Conservation (phyloP, 139 green algal species). For the Monoraphidium neglectum region DNA sequence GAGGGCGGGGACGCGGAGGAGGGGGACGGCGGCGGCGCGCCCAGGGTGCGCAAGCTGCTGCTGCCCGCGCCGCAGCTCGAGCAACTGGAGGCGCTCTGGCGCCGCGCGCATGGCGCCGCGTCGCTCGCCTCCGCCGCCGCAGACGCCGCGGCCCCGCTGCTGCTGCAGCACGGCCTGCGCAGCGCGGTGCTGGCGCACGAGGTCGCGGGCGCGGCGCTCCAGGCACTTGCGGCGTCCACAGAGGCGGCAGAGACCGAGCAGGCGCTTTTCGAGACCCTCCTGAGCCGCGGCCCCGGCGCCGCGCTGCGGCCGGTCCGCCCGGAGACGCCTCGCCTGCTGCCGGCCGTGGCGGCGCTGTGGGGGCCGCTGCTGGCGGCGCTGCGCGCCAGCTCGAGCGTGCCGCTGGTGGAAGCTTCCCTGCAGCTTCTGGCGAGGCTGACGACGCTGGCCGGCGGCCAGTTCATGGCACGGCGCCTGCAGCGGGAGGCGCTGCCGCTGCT, state of each 20-base stretch:
- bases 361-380: conserved; percentile 56
- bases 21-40: too few species aligned
- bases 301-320: conserved; percentile 45
- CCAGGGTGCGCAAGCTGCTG: conserved; percentile 22
- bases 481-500: conserved; percentile 68
- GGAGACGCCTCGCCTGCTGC: conserved; percentile 64
- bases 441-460: conserved; percentile 44
- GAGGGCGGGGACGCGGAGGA: too few species aligned
- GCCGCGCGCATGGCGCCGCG: conserved; percentile 47
- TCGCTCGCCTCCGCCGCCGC: conserved; percentile 53
- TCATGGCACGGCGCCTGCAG: conserved; percentile 59
- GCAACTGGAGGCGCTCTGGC: conserved; percentile 33
- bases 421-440: conserved; percentile 29
- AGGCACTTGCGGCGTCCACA: conserved; percentile 43
- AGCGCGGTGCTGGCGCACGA: conserved; percentile 9
- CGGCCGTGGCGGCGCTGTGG: conserved; percentile 70
- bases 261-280: conserved; percentile 35
- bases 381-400: conserved; percentile 49
- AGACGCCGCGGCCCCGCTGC: conserved; percentile 57
- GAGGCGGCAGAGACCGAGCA: conserved; percentile 37
- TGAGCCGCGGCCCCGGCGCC: conserved; percentile 8
- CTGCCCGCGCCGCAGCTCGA: conserved; percentile 37
- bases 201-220: conserved; percentile 33
- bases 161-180: conserved; percentile 37
- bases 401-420: conserved; percentile 42